Evolutionary conservation across 192 early-diverging fungal genomes (phyloP).

Genomic region (Thamnidium elegans): DNA sequence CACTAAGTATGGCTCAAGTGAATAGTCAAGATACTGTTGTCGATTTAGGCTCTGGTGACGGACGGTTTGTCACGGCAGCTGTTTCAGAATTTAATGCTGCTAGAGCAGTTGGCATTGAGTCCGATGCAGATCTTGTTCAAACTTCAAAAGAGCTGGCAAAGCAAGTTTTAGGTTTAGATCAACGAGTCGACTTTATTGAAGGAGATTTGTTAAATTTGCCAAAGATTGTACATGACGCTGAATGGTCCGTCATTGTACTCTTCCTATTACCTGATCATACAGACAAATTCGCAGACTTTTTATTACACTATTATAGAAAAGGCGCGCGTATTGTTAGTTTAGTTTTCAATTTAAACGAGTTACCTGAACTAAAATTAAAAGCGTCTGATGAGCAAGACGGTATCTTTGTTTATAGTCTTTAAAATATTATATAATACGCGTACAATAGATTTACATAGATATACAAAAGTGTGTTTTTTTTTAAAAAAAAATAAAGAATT

Average conservation of each 20-base stretch:
- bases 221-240: conserved; percentile 27
- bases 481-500: too few relatives aligned
- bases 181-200: conserved; percentile 35
- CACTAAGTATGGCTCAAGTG: conserved; percentile 45
- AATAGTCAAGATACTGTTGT: conserved; percentile 40
- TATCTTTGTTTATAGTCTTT: conserved; percentile 43
- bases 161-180: conserved; percentile 20
- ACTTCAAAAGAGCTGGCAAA: conserved; percentile 38
- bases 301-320: conserved; percentile 40
- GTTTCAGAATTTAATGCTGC: conserved; percentile 38
- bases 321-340: conserved; percentile 50
- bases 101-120: conserved; percentile 52
- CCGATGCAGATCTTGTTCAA: conserved; percentile 44
- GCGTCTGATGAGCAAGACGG: conserved; percentile 43
- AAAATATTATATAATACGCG: too few relatives aligned
- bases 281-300: conserved; percentile 42
- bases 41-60: conserved; percentile 63
- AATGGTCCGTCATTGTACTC: conserved; percentile 47
- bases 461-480: too few relatives aligned
- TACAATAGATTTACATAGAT: too few relatives aligned
- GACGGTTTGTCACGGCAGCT: conserved; percentile 53
- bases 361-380: conserved; percentile 39
- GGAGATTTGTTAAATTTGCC: conserved; percentile 41
- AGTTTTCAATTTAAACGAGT: conserved; percentile 51
- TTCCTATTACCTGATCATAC: conserved; percentile 52